Conservation (phyloP, 2,329 filamentous ascomycete species). For the Emergomyces pasteurianus region DNA sequence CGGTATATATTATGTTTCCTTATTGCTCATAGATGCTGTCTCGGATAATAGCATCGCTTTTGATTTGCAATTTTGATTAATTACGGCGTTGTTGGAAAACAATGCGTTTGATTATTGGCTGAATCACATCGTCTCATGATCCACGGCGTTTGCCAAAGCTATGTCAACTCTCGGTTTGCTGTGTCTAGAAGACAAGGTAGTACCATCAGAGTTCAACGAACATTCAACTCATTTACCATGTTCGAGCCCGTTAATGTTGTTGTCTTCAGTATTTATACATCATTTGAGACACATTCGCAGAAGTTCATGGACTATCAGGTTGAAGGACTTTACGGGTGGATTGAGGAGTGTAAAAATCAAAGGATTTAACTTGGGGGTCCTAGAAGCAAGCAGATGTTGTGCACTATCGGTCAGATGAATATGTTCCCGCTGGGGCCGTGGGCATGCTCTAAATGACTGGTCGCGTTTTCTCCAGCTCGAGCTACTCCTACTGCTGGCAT, state of each 20-base stretch:
- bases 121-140: neutral
- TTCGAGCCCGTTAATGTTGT: neutral
- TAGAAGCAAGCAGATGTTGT: neutral
- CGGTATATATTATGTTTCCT: neutral
- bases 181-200: neutral
- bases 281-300: neutral
- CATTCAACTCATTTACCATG: neutral
- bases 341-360: neutral
- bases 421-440: neutral
- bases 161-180: neutral
- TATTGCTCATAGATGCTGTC: neutral
- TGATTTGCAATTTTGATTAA: neutral
- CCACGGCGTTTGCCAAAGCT: neutral
- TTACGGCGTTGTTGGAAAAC: neutral
- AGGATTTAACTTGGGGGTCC: neutral
- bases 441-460: neutral
- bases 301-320: neutral
- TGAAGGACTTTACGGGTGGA: neutral
- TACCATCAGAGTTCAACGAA: neutral
- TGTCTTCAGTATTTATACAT: neutral
- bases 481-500: neutral
- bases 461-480: neutral
- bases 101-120: neutral
- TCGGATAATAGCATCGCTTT: neutral
- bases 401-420: neutral